These are phyloP conservation scores for Solanum sparsipilum DNA, from an alignment of 257 asterid species.

Conservation along the genomic window DNA sequence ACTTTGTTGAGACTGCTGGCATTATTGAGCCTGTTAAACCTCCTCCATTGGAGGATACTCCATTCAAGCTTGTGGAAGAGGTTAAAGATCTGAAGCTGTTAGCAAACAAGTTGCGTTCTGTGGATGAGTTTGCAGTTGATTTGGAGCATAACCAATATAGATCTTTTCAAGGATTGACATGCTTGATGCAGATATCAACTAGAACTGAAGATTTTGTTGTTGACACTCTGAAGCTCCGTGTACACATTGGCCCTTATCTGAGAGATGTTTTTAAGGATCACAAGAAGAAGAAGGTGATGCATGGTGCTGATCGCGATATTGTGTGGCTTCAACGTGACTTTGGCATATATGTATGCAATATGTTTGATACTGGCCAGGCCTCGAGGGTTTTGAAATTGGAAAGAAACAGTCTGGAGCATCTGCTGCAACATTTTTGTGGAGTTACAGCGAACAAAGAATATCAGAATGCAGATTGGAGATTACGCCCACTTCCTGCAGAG, in stretches of 20 bases:
- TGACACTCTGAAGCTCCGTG: slow-evolving; percentile 84
- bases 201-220: slow-evolving; percentile 87
- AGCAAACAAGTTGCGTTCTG: slow-evolving; percentile 55
- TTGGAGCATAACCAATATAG: slow-evolving; percentile 96
- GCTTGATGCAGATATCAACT: slow-evolving; percentile 98
- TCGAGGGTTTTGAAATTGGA: slow-evolving; percentile 91
- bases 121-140: slow-evolving; percentile 97
- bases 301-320: slow-evolving; percentile 92
- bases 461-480: slow-evolving; percentile 99
- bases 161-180: slow-evolving; percentile 94
- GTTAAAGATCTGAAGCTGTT: slow-evolving; percentile 85
- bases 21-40: slow-evolving; percentile 46
- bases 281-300: slow-evolving; percentile 87
- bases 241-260: slow-evolving; percentile 85
- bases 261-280: slow-evolving; percentile 92
- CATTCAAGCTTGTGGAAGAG: slow-evolving; percentile 66
- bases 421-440: slow-evolving; percentile 80
- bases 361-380: slow-evolving; percentile 99
- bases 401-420: slow-evolving; percentile 75
- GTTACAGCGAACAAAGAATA: slow-evolving; percentile 90
- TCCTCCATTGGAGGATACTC: slow-evolving; percentile 63
- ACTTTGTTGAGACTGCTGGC: slow-evolving; percentile 53
- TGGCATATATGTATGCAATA: slow-evolving; percentile 89
- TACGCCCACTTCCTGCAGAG: slow-evolving; percentile 83
- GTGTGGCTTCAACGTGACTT: slow-evolving; percentile 95